A percentile compares a stretch with the other conserved stretches of the same genome.
These are phyloP conservation scores for Colletotrichum liriopes DNA, from an alignment of 2,329 filamentous ascomycete genomes.

Conservation along the genomic window DNA sequence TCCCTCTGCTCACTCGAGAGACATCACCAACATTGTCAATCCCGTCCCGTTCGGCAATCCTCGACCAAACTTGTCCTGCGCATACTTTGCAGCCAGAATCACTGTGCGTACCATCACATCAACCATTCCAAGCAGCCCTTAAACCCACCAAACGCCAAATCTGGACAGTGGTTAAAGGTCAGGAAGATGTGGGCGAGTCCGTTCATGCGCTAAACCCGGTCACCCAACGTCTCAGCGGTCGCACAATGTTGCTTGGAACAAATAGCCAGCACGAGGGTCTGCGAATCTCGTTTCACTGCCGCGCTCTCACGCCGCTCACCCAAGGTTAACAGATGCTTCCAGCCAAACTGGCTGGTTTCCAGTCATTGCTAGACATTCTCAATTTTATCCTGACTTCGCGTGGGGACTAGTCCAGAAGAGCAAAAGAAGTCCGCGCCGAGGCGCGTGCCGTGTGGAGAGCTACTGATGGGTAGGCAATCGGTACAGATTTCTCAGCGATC, in stretches of 20 bases:
- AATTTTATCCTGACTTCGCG: neutral
- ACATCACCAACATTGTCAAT: neutral
- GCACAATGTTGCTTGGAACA: neutral
- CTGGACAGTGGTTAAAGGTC: no score
- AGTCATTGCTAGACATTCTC: no score
- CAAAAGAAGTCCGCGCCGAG: no score
- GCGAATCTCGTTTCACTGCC: constrained; percentile 3
- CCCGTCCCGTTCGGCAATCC: neutral
- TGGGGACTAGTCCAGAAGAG: neutral
- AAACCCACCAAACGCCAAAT: no score
- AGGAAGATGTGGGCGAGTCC: no score
- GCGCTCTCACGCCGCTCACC: constrained; percentile 14
- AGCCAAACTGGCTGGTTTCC: neutral
- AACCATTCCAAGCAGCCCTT: no score
- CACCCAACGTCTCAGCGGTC: no score
- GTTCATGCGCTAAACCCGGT: no score
- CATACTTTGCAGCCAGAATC: no score
- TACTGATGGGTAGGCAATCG: neutral
- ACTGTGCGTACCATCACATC: no score
- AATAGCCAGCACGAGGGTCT: constrained; percentile 16
- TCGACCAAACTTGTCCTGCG: neutral
- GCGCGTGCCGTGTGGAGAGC: neutral
- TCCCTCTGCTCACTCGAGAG: neutral
- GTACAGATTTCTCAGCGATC: constrained; percentile 14
- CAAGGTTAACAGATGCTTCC: constrained; percentile 1